A percentile compares a stretch with the other conserved stretches of the same genome.
Evolutionary conservation across 768 basidiomycete genomes (phyloP).

Genomic region (Kwoniella pini): DNA sequence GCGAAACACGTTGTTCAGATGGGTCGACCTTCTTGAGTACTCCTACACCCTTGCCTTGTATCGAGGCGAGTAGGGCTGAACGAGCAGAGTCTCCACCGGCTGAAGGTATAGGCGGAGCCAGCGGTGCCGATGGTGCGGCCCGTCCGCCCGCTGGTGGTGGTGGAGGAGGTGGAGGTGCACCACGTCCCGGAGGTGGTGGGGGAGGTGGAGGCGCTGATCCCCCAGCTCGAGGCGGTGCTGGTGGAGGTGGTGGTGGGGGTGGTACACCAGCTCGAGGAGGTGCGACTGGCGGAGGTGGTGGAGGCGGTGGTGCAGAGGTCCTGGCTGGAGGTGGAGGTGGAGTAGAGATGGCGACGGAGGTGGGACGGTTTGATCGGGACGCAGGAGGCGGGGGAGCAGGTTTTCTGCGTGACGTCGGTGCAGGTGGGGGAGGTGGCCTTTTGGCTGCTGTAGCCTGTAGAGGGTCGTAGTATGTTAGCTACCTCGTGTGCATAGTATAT

Average conservation of each 20-base stretch:
- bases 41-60: conserved; percentile 76
- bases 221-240: conserved; percentile 25
- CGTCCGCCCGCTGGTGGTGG: conserved; percentile 26
- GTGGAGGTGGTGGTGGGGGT: conserved; percentile 37
- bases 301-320: conserved; percentile 51
- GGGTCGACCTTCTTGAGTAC: conserved; percentile 64
- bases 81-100: conserved; percentile 20
- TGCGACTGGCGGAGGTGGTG: conserved; percentile 58
- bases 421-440: conserved; percentile 60
- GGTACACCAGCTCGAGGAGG: conserved; percentile 31
- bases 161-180: conserved; percentile 39
- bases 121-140: conserved; percentile 18
- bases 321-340: conserved; percentile 44
- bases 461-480: no score
- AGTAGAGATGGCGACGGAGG: conserved; percentile 47
- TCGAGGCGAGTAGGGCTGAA: conserved; percentile 70
- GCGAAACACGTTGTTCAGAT: conserved; percentile 42
- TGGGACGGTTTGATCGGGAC: conserved; percentile 45
- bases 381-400: conserved; percentile 56
- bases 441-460: conserved; percentile 48
- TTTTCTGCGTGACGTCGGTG: conserved; percentile 57
- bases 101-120: conserved; percentile 45
- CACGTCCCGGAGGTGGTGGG: conserved; percentile 25
- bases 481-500: no score
- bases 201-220: conserved; percentile 52